These are phyloP conservation scores for Hibiscus tridactylites DNA, from an alignment of 345 rosid genomes.

Conservation along the genomic window DNA sequence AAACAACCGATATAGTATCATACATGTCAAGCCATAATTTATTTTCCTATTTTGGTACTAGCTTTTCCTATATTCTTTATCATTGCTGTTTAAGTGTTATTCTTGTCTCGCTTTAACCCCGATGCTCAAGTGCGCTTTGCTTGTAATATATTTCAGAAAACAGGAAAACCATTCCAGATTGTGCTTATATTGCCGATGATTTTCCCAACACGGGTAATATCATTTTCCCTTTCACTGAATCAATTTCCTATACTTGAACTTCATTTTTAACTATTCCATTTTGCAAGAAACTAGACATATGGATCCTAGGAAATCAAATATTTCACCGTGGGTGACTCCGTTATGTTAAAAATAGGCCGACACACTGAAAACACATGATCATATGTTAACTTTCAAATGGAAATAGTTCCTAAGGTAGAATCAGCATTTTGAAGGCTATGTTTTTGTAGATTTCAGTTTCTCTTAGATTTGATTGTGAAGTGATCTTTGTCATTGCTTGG, in stretches of 20 bases:
- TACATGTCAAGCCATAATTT: constrained; percentile 55
- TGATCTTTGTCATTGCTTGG: constrained; percentile 13
- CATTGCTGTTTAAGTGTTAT: constrained; percentile 9
- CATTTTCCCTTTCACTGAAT: neutral
- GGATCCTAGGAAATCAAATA: neutral
- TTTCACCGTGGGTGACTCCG: neutral
- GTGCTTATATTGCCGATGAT: constrained; percentile 45
- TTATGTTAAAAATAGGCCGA: neutral
- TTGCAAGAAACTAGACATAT: neutral
- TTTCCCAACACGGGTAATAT: constrained; percentile 41
- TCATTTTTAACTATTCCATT: neutral
- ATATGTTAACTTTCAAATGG: neutral
- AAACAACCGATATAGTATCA: constrained; percentile 36
- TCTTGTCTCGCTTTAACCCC: neutral
- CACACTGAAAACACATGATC: neutral
- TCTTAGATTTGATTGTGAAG: constrained; percentile 8
- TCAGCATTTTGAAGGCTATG: neutral
- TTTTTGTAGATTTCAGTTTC: neutral
- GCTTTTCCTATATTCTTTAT: constrained; percentile 13
- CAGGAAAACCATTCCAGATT: constrained; percentile 54
- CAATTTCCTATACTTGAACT: neutral
- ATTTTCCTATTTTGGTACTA: constrained; percentile 61
- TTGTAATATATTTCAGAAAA: constrained; percentile 45
- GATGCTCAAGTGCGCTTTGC: neutral
- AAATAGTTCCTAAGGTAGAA: neutral